A percentile compares a stretch with the other conserved stretches of the same genome.
These are phyloP conservation scores for Penicillium carneum DNA, from an alignment of 2,329 filamentous ascomycete species.

Conservation along the genomic window DNA sequence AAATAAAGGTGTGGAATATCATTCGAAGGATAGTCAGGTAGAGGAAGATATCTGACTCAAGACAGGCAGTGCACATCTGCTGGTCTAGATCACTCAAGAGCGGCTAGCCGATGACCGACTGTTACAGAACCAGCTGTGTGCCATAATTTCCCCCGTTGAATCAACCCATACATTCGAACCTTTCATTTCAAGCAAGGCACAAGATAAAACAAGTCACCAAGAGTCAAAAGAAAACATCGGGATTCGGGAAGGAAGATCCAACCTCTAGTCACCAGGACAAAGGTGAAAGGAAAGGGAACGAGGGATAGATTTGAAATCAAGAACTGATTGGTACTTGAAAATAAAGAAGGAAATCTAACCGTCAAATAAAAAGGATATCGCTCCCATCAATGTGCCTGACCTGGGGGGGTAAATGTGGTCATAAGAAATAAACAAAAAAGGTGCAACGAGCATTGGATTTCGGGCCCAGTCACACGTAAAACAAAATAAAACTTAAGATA, in stretches of 20 bases:
- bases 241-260: not conserved
- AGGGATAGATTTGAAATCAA: slow-evolving; percentile 17
- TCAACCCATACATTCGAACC: not conserved
- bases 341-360: slow-evolving; percentile 18
- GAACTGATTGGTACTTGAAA: slow-evolving; percentile 18
- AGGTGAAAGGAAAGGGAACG: slow-evolving; percentile 12
- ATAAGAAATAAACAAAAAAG: slow-evolving; percentile 25
- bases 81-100: not conserved
- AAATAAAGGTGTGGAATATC: not conserved
- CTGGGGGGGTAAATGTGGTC: slow-evolving; percentile 17
- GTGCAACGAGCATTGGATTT: slow-evolving; percentile 39
- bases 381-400: slow-evolving; percentile 18
- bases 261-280: not conserved
- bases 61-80: not conserved
- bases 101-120: not conserved
- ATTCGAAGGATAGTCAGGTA: not conserved
- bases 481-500: slow-evolving; percentile 47
- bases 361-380: slow-evolving; percentile 18
- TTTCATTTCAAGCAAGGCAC: not conserved
- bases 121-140: slow-evolving; percentile 13
- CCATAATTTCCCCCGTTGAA: not conserved
- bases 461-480: slow-evolving; percentile 38
- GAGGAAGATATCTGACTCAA: not conserved
- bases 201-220: not conserved
- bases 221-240: not conserved